Conservation (phyloP, 1,284 basidiomycete species). For the Heterobasidion annosum region DNA sequence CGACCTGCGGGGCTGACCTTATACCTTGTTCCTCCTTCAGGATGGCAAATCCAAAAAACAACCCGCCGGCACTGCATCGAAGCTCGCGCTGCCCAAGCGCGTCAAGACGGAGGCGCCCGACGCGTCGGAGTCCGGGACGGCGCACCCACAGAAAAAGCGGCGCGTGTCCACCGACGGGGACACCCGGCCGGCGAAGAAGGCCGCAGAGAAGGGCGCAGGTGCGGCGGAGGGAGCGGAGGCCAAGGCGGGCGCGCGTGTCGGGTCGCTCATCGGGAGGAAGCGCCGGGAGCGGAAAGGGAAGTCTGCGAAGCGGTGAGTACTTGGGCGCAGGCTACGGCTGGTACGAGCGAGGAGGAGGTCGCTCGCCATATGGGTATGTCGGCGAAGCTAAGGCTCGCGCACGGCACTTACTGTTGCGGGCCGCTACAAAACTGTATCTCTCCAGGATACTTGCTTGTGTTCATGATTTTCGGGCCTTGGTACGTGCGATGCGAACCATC, state of each 20-base stretch:
- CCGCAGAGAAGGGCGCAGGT: constrained; percentile 3
- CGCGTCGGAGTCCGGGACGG: not conserved
- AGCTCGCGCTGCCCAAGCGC: constrained; percentile 5
- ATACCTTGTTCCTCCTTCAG: not conserved
- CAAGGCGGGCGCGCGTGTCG: constrained; percentile 14
- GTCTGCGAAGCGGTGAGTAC: no score
- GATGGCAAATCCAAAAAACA: not conserved
- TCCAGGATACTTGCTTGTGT: no score
- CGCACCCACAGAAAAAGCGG: constrained; percentile 11
- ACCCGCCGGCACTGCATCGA: constrained; percentile 1
- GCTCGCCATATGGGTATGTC: no score
- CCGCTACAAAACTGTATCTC: no score
- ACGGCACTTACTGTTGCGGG: no score
- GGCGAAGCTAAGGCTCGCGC: no score
- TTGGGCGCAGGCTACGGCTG: no score
- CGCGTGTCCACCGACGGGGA: constrained; percentile 4
- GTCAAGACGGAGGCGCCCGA: constrained; percentile 14
- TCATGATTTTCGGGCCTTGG: no score
- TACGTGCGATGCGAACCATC: no score
- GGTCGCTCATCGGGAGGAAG: constrained; percentile 25
- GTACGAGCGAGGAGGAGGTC: no score
- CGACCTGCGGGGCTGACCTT: not conserved
- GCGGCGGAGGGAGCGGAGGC: constrained; percentile 4
- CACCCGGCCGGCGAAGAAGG: constrained; percentile 2
- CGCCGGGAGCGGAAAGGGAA: constrained; percentile 19